Evolutionary conservation across 2,329 filamentous ascomycete species (phyloP).

Genomic region (Leptographium lundbergii): DNA sequence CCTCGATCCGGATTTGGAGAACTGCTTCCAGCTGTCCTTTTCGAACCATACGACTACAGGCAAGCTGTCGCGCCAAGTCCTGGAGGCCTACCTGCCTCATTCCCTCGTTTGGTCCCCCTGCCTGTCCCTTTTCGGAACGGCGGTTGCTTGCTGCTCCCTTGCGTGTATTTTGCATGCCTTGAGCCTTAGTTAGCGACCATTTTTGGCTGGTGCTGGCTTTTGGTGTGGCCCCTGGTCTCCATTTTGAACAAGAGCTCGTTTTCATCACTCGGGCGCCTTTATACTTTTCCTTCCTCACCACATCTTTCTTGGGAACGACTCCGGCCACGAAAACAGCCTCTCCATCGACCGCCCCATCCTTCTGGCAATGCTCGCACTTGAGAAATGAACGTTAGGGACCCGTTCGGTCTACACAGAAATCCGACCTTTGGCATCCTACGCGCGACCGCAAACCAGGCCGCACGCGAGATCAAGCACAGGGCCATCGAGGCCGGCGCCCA

Average conservation of each 20-base stretch:
- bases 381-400: slow-evolving; percentile 29
- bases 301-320: not conserved
- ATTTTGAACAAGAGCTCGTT: not conserved
- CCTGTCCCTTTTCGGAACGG: not conserved
- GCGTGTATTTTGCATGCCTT: not conserved
- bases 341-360: not conserved
- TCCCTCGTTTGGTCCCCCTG: not conserved
- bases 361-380: slow-evolving; percentile 6
- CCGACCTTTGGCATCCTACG: slow-evolving; percentile 32
- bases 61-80: not conserved
- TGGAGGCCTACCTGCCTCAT: not conserved
- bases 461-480: slow-evolving; percentile 30
- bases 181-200: not conserved
- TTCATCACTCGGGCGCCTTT: not conserved
- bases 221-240: not conserved
- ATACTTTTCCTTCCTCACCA: not conserved
- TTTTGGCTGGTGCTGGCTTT: not conserved
- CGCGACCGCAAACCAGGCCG: slow-evolving; percentile 32
- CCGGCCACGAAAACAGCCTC: not conserved
- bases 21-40: slow-evolving; percentile 1
- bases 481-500: slow-evolving; percentile 36
- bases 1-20: not conserved
- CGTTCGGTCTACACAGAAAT: slow-evolving; percentile 25
- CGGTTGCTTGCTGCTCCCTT: not conserved
- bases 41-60: not conserved